Conservation (phyloP, 2,329 filamentous ascomycete species). For the Acrocalymma vagum region DNA sequence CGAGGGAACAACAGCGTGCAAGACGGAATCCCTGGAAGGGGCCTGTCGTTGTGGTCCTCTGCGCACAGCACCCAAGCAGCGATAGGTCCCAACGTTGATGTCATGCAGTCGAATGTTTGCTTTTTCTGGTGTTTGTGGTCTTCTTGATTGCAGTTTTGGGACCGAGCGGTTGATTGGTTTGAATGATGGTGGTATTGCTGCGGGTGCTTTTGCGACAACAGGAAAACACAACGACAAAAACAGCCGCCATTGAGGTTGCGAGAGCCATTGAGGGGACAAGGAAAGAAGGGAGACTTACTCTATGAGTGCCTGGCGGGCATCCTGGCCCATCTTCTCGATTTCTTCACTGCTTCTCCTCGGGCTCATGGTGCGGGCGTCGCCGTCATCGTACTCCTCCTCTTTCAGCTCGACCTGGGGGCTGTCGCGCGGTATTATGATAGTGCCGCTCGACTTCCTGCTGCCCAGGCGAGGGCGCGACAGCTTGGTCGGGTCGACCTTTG, state of each 20-base stretch:
- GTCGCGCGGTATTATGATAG: conserved; percentile 82
- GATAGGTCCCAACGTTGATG: conserved; percentile 15
- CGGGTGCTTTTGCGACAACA: not conserved
- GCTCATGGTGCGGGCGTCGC: conserved; percentile 94
- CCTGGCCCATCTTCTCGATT: conserved; percentile 84
- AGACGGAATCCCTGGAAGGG: not conserved
- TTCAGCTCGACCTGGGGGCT: conserved; percentile 76
- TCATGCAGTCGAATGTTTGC: conserved; percentile 10
- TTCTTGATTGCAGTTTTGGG: no score
- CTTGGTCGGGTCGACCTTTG: conserved; percentile 54
- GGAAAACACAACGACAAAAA: conserved; percentile 3
- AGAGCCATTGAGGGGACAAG: not conserved
- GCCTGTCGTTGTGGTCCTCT: no score
- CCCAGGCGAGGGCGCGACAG: conserved; percentile 71
- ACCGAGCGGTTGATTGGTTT: no score
- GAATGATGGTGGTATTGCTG: conserved; percentile 3
- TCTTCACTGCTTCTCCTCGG: conserved; percentile 90
- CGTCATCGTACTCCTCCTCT: conserved; percentile 80
- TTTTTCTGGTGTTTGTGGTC: no score
- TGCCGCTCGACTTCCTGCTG: conserved; percentile 80
- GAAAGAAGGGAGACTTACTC: conserved; percentile 57
- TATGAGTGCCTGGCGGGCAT: conserved; percentile 73
- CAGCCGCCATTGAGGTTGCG: conserved; percentile 1
- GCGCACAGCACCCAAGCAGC: no score
- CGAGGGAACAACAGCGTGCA: conserved; percentile 8